Base-by-base conservation (phyloP, 306 rosid genomes). In the Casuarina glauca region DNA sequence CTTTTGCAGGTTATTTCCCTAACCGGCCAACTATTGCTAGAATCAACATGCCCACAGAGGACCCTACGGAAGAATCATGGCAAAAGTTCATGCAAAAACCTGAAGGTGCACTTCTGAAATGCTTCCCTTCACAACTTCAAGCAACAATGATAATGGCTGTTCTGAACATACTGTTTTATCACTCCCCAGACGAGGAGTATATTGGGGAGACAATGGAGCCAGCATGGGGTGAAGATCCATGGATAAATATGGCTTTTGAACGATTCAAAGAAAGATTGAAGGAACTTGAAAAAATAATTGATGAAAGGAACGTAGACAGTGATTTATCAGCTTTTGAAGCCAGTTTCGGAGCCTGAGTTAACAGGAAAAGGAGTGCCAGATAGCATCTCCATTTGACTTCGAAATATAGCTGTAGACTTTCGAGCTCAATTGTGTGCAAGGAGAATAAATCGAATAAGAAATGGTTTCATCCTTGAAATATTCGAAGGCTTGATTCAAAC, bases 101-200 rank as follows among this genome's bases (percentile, higher is more conserved):
- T 5, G 96, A 90, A 64, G 39, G 6, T 0, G 82, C 76, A 3
- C 88, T 90, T 17, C 38, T 93, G 1, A 66, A 83, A 79, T 88
- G 97, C 72, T 91, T 88, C 10, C 98, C 93, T 64, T 82, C 98
- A 6, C 89, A 89, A 8, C 67, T 89, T 50, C 98, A 93, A 84
- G 98, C 97, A 12, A 83, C 90, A 0, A 79, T 50, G 50, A 71
- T 88, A 2, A 88, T 90, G 86, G 90, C 93, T 7, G 88, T 89
- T 26, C 72, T 93, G 84, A 92, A 91, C 49, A 78, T 93, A 51
- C 74, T 93, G 39, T 93, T 94, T 2, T 85, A 66, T 73, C 98
- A 93, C 77, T 93, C 96, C 4, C 93, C 97, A 0, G 98, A 93
- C 43, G 98, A 93, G 79, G 94, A 93, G 72, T 91, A 93, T 74